Conservation (phyloP, 352 stramenopile genomes). For the Pythium apleroticum region DNA sequence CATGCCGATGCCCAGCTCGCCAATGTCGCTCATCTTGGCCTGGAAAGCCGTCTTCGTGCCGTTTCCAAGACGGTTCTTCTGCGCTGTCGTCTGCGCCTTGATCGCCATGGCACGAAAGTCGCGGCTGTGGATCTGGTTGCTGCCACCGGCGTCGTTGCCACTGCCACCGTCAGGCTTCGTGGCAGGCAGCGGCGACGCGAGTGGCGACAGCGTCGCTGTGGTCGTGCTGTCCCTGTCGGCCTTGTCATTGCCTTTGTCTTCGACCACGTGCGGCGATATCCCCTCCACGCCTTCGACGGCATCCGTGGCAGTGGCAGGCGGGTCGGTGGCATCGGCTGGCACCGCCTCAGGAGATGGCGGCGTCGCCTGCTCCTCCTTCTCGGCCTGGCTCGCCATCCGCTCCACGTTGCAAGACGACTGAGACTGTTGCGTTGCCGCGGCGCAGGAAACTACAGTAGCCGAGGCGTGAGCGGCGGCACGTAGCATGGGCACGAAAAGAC, state of each 20-base stretch:
- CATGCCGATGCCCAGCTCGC: conserved; percentile 74
- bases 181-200: neutral
- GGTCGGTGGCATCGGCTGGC: too few relatives aligned
- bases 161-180: neutral
- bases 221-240: neutral
- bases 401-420: too few relatives aligned
- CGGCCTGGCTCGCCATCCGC: too few relatives aligned
- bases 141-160: neutral
- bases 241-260: neutral
- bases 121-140: neutral
- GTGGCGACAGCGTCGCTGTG: neutral
- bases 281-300: neutral
- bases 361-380: too few relatives aligned
- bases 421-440: too few relatives aligned
- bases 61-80: conserved; percentile 44
- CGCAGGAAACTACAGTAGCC: too few relatives aligned
- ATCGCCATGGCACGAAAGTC: neutral
- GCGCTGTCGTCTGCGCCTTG: neutral
- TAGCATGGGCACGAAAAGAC: too few relatives aligned
- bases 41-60: conserved; percentile 69
- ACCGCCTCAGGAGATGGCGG: too few relatives aligned
- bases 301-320: too few relatives aligned
- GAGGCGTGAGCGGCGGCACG: too few relatives aligned
- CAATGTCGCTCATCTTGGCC: conserved; percentile 71
- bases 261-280: neutral